Evolutionary conservation across 768 basidiomycete genomes (phyloP), one percentile per base, ranked within the genome.

Genomic region (Trametes gibbosa): DNA sequence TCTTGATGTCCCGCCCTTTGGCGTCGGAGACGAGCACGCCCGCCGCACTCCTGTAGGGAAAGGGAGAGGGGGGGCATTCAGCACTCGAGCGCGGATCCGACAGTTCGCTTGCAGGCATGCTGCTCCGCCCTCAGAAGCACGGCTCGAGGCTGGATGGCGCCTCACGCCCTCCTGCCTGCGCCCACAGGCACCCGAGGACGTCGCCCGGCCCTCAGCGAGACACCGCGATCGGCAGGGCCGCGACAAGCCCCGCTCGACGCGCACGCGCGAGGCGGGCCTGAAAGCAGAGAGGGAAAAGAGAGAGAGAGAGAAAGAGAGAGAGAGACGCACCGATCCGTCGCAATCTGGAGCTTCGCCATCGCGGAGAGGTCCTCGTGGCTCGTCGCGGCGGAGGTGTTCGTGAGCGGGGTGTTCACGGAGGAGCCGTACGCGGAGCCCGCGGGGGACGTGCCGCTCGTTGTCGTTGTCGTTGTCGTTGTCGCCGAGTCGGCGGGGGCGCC

Each of bases 1-100:
- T 95, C 78, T 98, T 98, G 82, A 99, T 89, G 78, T 99, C 97
- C 55, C 97, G 88, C 50, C 88, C 84, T 74, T 98, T 95, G 45
- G 81, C 73, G 74, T 99, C 97, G 16, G 95, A 97, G 45, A 94
- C 87, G 25, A 98, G 81, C 19, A 98, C 95, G 58, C 97, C 97
- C 24, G 89, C 81, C 17, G 94, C 88, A 67, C 90, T 92, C 86
- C 92, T 93, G 64, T 34, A 70, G n/a, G 51, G n/a, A n/a, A n/a
- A n/a, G n/a, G n/a, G 59, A 41, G 48, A 45, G 39, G 25, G 29
- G 46, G 3, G 23, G 23, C 51, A 16, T 17, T 34, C 2, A 29
- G 27, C 3, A 29, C 21, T 19, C 14, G 25, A 5, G 2, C 29
- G 19, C 47, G n/a, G n/a, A n/a, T n/a, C n/a, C n/a, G n/a, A n/a